Conservation (phyloP, 2,329 filamentous ascomycete species). For the Fusarium sp. region DNA sequence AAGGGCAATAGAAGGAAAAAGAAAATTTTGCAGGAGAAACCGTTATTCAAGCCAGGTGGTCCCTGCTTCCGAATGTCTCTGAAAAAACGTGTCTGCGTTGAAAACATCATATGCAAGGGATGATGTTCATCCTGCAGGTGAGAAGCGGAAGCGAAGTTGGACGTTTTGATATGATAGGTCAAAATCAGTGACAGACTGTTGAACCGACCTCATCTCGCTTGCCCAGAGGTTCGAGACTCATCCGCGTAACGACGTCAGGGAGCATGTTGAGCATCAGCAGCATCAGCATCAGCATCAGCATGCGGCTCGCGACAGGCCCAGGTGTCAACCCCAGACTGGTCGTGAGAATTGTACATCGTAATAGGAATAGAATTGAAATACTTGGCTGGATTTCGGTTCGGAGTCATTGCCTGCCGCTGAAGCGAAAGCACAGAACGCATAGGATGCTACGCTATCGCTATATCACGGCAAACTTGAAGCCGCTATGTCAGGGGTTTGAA, state of each 20-base stretch:
- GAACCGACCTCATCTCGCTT: constrained; percentile 14
- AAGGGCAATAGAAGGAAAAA: constrained; percentile 2
- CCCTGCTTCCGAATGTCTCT: constrained; percentile 35
- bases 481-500: constrained; percentile 32
- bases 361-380: constrained; percentile 6
- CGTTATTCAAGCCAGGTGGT: constrained; percentile 26
- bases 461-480: constrained; percentile 6
- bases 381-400: neutral
- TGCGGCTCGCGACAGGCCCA: constrained; percentile 18
- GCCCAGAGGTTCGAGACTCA: constrained; percentile 7
- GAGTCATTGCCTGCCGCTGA: constrained; percentile 29
- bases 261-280: constrained; percentile 3
- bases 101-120: constrained; percentile 21
- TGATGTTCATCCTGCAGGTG: neutral
- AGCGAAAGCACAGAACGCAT: constrained; percentile 9
- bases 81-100: constrained; percentile 35
- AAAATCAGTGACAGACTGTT: constrained; percentile 3
- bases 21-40: constrained; percentile 7
- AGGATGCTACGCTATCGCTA: constrained; percentile 27
- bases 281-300: neutral
- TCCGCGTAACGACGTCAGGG: constrained; percentile 11
- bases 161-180: constrained; percentile 16
- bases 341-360: constrained; percentile 4
- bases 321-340: constrained; percentile 15
- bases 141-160: neutral